Evolutionary conservation across 1,284 basidiomycete genomes (phyloP), one percentile per base, ranked within the genome.

Genomic region (Cutaneotrichosporon mucoides): DNA sequence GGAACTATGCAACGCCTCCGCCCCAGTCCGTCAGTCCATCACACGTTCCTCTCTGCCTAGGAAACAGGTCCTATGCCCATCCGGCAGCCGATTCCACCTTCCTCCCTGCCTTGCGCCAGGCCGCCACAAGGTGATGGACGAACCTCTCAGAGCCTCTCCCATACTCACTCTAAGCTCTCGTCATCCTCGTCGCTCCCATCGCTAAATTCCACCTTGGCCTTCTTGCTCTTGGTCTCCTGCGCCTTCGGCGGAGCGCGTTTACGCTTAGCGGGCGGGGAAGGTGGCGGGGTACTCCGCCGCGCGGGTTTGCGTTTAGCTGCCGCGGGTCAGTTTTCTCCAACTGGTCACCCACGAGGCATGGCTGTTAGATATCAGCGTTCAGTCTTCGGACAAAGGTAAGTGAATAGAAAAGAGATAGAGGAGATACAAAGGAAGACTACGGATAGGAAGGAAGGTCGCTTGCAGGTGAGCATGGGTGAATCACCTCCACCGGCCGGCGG

Each of bases 291-390:
- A 12, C 24, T 9, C 38, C 34, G 24, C 10, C 13, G 13, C 10
- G 24, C 10, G 11, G 42, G 11, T 34, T 43, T 44, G 42, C 52
- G 52, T 12, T 43, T 42, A 15, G 52, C 52, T 53, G 51, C 24
- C 24, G 24, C 24, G 24, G 24, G 24, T 24, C 24, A 24, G 24
- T 24, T 24, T 24, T 24, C 24, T 24, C 24, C 24, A 24, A 24
- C 24, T 24, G 24, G 24, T 24, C 24, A 44, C 52, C 41, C 42
- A 53, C 52, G 52, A 8, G 52, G 52, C 52, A 53, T 51, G 15
- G 24, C 24, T 24, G 24, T 24, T 24, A 24, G 24, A 24, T 24
- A 24, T 24, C 24, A 24, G 24, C 24, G 24, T 24, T 24, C 24
- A 24, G 24, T 24, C 24, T 24, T 24, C 24, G 24, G 24, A 24